Base-by-base conservation (phyloP, 2,329 filamentous ascomycete species). In the Sclerotinia minor region DNA sequence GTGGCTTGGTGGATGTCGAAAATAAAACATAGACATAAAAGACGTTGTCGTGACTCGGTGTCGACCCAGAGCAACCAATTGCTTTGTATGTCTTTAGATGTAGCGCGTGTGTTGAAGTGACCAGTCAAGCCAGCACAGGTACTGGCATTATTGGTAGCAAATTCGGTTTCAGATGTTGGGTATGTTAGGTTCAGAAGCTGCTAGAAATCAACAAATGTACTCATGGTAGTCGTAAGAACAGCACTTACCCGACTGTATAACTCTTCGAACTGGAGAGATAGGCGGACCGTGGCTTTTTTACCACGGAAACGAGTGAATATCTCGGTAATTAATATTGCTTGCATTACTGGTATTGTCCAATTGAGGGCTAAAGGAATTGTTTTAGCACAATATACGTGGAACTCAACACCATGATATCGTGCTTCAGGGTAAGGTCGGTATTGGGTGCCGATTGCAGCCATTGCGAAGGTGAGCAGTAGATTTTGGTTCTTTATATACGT, bases 1-100 rank as follows among this genome's bases (percentile, higher is more conserved):
- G 83, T 78, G 70, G 83, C 81, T 73, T 83, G 81, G 69, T 87
- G 85, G 8, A 83, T 79, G 73, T 88, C 85, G 67, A 85, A 78
- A 65, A 86, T 76, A 75, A 87, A 86, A 76, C 84, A 87, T 19
- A 81, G 82, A 45, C 83, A 79, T n/a, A 86, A 77, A 38, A 88
- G 79, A 53, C 86, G 82, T 67, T 84, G 82, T 66, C 79, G 79
- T 9, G 83, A 79, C 76, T 88, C 86, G 61, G 77, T 75, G 57
- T 82, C 77, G 52, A 87, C 75, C 86, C 86, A 88, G 69, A 77
- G 73, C 50, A 77, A 78, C 85, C 85, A 87, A 57, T 73, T 67
- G 26, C 41, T 69, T 11, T 70, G 60, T 19, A 68, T 50, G 63
- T 73, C 68, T 52, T 44, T 47, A 7, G 57, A 60, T 66, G n/a